Percentiles rank a stretch among this genome's conserved stretches.
Evolutionary conservation across 371 early-diverging fungal genomes (phyloP).

Genomic region (Syncephalastrum contaminatum): DNA sequence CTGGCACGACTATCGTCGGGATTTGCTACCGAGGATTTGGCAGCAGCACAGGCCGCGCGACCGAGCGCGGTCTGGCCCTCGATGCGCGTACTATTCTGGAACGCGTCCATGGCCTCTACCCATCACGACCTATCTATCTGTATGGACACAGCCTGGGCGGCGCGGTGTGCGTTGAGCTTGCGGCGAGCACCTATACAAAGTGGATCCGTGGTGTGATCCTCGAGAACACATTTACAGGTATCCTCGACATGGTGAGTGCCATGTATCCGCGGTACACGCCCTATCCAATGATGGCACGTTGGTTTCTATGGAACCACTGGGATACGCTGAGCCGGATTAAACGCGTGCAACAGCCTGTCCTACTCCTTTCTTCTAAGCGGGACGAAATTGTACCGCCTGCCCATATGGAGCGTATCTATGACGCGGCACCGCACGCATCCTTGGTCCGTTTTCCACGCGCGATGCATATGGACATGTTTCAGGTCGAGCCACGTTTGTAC

Average conservation of each 20-base stretch:
- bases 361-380: slow-evolving; percentile 34
- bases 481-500: slow-evolving; percentile 10
- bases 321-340: slow-evolving; percentile 20
- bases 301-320: slow-evolving; percentile 43
- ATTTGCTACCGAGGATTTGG: slow-evolving; percentile 47
- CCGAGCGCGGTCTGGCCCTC: slow-evolving; percentile 29
- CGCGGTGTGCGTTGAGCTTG: slow-evolving; percentile 28
- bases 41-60: slow-evolving; percentile 28
- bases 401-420: slow-evolving; percentile 23
- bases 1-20: slow-evolving; percentile 27
- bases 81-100: slow-evolving; percentile 33
- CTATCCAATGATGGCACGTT: slow-evolving; percentile 36
- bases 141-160: slow-evolving; percentile 48
- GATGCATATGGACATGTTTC: slow-evolving; percentile 32
- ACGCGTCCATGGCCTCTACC: slow-evolving; percentile 10
- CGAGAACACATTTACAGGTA: slow-evolving; percentile 47
- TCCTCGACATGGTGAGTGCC: slow-evolving; percentile 35
- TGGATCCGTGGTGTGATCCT: slow-evolving; percentile 30
- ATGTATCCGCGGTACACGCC: slow-evolving; percentile 44
- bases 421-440: slow-evolving; percentile 6
- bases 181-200: slow-evolving; percentile 3
- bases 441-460: slow-evolving; percentile 20
- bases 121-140: slow-evolving; percentile 21
- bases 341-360: slow-evolving; percentile 18
- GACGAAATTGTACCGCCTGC: slow-evolving; percentile 40